These are phyloP conservation scores for Fragaria nilgerrensis DNA, from an alignment of 306 rosid species.

Conservation along the genomic window DNA sequence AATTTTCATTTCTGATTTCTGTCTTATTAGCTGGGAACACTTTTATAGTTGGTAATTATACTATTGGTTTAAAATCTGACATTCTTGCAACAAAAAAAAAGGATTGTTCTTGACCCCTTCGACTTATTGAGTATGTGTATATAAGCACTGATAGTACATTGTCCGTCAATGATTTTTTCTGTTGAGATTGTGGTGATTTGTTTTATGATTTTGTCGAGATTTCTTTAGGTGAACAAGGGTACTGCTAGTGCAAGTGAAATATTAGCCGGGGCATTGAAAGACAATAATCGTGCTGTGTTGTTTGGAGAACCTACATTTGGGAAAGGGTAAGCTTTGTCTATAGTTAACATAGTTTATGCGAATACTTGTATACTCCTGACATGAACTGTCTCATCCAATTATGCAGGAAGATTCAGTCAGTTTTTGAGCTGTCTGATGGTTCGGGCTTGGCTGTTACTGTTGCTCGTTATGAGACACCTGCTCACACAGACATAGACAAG, in stretches of 20 bases:
- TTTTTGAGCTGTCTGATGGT: constrained; percentile 90
- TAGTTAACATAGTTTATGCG: constrained; percentile 3
- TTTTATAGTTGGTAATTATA: neutral
- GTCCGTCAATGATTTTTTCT: neutral
- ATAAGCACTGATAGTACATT: neutral
- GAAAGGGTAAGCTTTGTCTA: constrained; percentile 63
- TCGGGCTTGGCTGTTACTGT: constrained; percentile 93
- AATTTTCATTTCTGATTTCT: neutral
- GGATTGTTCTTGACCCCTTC: neutral
- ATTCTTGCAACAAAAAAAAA: neutral
- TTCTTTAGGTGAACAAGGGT: constrained; percentile 86
- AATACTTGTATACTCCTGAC: constrained; percentile 22
- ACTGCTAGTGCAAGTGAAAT: constrained; percentile 99
- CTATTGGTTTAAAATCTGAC: neutral
- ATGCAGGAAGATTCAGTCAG: constrained; percentile 94
- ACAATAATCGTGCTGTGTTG: constrained; percentile 82
- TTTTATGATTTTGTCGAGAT: constrained; percentile 16
- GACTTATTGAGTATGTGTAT: neutral
- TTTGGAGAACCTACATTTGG: constrained; percentile 97
- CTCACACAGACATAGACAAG: constrained; percentile 86
- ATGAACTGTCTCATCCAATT: constrained; percentile 18
- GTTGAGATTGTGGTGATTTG: neutral
- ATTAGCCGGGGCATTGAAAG: constrained; percentile 94
- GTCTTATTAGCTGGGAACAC: neutral
- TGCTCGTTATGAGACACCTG: constrained; percentile 95